phyloP scores from a whole-genome alignment of 108 stramenopile genomes.

The Skeletonema grethae region DNA sequence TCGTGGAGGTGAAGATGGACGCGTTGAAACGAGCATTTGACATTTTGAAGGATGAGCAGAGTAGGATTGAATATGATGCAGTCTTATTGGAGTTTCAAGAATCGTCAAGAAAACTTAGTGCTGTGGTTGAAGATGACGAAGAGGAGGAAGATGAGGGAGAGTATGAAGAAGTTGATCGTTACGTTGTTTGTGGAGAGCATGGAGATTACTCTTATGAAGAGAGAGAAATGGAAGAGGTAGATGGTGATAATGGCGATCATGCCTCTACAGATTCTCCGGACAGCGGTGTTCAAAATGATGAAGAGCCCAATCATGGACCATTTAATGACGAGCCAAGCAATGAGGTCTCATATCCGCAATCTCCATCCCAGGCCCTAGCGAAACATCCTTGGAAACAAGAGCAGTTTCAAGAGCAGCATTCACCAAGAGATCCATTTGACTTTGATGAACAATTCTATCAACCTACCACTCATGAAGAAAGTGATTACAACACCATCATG shows the following conservation, averaged over 20 bases:
- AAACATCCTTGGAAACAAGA: slow-evolving; percentile 5
- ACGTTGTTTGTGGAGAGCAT: neutral
- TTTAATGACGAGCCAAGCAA: neutral
- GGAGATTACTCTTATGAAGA: slow-evolving; percentile 1
- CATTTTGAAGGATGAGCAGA: slow-evolving; percentile 19
- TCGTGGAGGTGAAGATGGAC: slow-evolving; percentile 29
- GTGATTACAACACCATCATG: neutral
- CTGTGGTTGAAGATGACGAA: neutral
- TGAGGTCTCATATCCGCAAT: neutral
- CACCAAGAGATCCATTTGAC: slow-evolving; percentile 3
- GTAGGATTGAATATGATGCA: slow-evolving; percentile 31
- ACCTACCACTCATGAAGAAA: neutral
- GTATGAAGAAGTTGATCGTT: neutral
- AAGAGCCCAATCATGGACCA: neutral
- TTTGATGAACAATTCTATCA: neutral
- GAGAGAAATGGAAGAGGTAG: neutral
- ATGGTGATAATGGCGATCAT: neutral
- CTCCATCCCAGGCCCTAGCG: neutral
- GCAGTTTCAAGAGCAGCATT: neutral
- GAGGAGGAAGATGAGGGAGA: neutral
- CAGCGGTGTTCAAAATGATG: neutral
- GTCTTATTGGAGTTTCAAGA: slow-evolving; percentile 19
- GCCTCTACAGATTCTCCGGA: neutral
- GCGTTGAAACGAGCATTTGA: slow-evolving; percentile 29
- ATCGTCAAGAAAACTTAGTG: neutral